These are phyloP conservation scores for Orbilia javanica DNA, from an alignment of 2,329 filamentous ascomycete genomes.

Conservation along the genomic window DNA sequence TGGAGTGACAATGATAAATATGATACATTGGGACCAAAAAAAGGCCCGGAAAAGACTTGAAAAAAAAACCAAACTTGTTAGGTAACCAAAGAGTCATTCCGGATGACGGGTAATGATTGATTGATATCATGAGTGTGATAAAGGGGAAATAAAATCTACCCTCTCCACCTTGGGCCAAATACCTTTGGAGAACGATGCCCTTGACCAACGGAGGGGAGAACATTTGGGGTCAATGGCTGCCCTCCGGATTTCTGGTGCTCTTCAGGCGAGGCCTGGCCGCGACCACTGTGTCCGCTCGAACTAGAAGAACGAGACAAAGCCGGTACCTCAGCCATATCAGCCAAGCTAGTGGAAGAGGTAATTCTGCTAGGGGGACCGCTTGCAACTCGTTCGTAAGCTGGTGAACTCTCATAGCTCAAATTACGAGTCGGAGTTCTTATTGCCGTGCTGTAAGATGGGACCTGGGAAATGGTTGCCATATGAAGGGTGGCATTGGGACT, in stretches of 20 bases:
- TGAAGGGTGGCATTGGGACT: slow-evolving; percentile 64
- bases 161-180: slow-evolving; percentile 41
- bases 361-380: slow-evolving; percentile 41
- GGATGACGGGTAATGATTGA: slow-evolving; percentile 5
- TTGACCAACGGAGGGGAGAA: not conserved
- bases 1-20: slow-evolving; percentile 12
- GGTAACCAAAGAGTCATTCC: slow-evolving; percentile 19
- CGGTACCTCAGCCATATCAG: slow-evolving; percentile 21
- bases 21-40: slow-evolving; percentile 7
- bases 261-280: slow-evolving; percentile 5
- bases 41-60: no score
- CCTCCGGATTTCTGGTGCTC: slow-evolving; percentile 3
- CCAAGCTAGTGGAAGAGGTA: slow-evolving; percentile 29
- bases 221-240: not conserved
- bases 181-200: slow-evolving; percentile 33
- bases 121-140: not conserved
- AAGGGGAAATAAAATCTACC: not conserved
- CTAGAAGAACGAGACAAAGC: slow-evolving; percentile 56
- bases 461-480: slow-evolving; percentile 76
- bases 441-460: slow-evolving; percentile 82
- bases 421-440: slow-evolving; percentile 74
- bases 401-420: slow-evolving; percentile 68
- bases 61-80: not conserved
- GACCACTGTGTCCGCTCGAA: slow-evolving; percentile 43
- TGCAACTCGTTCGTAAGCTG: slow-evolving; percentile 47